phyloP scores from a whole-genome alignment of 805 yeast species.

The Wickerhamiella nectarea region DNA sequence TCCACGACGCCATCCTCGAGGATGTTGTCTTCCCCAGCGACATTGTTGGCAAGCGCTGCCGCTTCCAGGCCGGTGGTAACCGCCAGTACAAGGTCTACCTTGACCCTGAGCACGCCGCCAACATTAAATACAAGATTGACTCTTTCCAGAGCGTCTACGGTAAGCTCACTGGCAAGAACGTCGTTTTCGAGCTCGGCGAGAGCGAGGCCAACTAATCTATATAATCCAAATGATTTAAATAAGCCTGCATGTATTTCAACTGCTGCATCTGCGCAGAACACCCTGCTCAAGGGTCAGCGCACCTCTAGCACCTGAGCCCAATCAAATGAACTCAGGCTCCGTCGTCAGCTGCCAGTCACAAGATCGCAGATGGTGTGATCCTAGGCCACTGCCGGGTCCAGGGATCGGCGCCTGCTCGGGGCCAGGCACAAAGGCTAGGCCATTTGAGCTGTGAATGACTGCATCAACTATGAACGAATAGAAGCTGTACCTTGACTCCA shows the following conservation, averaged over 20 bases:
- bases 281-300: no score
- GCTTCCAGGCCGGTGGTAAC: constrained; percentile 98
- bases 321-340: no score
- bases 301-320: no score
- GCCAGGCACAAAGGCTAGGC: no score
- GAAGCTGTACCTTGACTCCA: no score
- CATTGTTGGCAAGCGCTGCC: constrained; percentile 97
- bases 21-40: constrained; percentile 99
- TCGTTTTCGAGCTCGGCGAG: constrained; percentile 73
- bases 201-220: constrained; percentile 18
- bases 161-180: constrained; percentile 99
- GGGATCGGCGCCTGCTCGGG: no score
- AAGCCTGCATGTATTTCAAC: background rate
- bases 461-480: no score
- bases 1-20: constrained; percentile 96
- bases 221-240: background rate
- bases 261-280: no score
- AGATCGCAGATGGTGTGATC: no score
- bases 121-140: constrained; percentile 97
- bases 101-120: constrained; percentile 93
- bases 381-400: no score
- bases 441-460: no score
- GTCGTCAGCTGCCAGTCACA: no score
- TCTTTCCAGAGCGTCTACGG: constrained; percentile 97
- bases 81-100: constrained; percentile 94